Evolutionary conservation across 345 rosid species (phyloP).

Genomic region (Linum lewisii): DNA sequence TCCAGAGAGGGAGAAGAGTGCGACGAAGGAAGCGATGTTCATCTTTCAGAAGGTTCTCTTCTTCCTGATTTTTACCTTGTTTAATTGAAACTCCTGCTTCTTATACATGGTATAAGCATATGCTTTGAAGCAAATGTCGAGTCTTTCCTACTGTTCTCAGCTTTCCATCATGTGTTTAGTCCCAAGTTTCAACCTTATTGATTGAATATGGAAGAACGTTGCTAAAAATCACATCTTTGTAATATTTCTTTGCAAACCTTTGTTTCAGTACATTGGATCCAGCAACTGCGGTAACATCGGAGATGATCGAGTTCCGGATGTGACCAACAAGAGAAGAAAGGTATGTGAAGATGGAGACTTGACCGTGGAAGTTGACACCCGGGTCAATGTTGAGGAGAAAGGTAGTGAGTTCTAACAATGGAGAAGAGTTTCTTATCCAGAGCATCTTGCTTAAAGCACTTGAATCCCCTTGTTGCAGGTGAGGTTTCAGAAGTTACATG

Average conservation of each 20-base stretch:
- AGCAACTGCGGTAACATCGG: constrained; percentile 15
- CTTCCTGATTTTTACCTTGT: not conserved
- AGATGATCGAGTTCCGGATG: constrained; percentile 17
- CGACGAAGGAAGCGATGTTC: constrained; percentile 75
- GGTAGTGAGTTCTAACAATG: constrained; percentile 23
- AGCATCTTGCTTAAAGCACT: not conserved
- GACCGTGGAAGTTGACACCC: constrained; percentile 13
- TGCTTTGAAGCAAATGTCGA: no score
- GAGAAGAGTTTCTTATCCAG: constrained; percentile 8
- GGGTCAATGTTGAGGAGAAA: constrained; percentile 21
- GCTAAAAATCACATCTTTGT: constrained; percentile 1
- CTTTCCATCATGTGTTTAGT: no score
- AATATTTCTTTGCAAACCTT: not conserved
- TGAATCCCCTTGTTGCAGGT: constrained; percentile 24
- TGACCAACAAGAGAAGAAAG: constrained; percentile 45
- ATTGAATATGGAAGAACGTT: not conserved
- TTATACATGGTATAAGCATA: not conserved
- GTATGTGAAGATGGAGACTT: constrained; percentile 22
- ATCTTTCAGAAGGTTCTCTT: constrained; percentile 62
- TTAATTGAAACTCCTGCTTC: not conserved
- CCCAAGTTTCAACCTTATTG: not conserved
- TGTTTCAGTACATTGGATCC: constrained; percentile 33
- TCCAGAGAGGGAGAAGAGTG: constrained; percentile 90
- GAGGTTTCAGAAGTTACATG: constrained; percentile 18
- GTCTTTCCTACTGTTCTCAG: no score